Evolutionary conservation across 768 basidiomycete species (phyloP), one percentile per base, ranked within the genome.

Genomic region (Cubamyces lactineus): DNA sequence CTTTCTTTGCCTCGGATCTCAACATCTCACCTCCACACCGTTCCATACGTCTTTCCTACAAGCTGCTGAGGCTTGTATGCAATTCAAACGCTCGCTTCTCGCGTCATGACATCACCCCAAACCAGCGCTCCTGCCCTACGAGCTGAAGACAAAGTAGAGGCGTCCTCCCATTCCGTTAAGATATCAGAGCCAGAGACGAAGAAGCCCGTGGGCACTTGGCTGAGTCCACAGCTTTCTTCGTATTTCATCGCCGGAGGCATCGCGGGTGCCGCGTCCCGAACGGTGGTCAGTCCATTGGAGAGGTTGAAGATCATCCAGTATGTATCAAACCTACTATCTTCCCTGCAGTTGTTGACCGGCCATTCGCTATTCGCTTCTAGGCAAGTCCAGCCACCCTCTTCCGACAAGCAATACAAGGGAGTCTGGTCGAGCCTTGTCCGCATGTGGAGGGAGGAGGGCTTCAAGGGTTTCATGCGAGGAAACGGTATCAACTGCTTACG

Each of bases 231-330:
- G 57, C 66, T 79, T 28, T 66, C 74, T 23, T 76, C 80, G 47
- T 85, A 84, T 66, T 84, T 84, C 67, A 75, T 84, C 60, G 83
- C 84, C 1, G 83, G 83, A 39, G 83, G 83, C 30, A 57, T 80
- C 54, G 83, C 83, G 34, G 83, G 83, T 28, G 83, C 84, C 39
- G 86, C 92, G 9, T 93, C 91, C 61, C 80, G 96, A 57, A 97
- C 96, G 2, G 92, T 97, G 15, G 96, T 98, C 51, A 89, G 87
- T 67, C 96, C 96, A 11, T 74, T 98, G 15, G 95, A 98, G 70
- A 79, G 96, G 61, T 80, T 98, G 57, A 99, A 99, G 76, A 98
- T 99, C 71, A 97, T 99, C 63, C 89, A 96, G 95, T 96, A 68
- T 71, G 92, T 81, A 38, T 19, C 49, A 6, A 23, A 34, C 23